A percentile compares a stretch with the other conserved stretches of the same genome.
Conservation (phyloP, 2,329 filamentous ascomycete genomes). For the Aciculosporium take region DNA sequence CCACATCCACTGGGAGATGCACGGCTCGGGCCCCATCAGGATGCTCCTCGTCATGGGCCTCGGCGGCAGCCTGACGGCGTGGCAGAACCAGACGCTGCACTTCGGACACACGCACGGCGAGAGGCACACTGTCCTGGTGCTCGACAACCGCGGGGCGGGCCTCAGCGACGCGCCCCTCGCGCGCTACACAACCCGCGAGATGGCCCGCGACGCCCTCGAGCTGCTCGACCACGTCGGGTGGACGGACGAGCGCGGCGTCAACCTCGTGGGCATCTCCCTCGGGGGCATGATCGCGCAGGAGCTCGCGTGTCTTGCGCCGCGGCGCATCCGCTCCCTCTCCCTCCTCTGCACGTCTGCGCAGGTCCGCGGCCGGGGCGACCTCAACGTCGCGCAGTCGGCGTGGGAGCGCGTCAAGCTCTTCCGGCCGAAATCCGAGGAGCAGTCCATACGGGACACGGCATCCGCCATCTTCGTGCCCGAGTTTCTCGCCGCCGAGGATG, state of each 20-base stretch:
- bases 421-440: slow-evolving; percentile 57
- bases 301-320: slow-evolving; percentile 41
- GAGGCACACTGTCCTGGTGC: slow-evolving; percentile 57
- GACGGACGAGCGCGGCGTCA: slow-evolving; percentile 36
- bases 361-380: slow-evolving; percentile 46
- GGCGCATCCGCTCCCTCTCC: slow-evolving; percentile 39
- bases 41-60: slow-evolving; percentile 71
- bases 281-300: slow-evolving; percentile 91
- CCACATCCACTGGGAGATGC: slow-evolving; percentile 64
- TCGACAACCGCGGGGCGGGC: slow-evolving; percentile 80
- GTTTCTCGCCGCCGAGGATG: slow-evolving; percentile 46
- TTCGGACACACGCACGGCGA: slow-evolving; percentile 59
- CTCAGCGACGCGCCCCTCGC: slow-evolving; percentile 61
- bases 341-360: slow-evolving; percentile 48
- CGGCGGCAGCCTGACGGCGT: slow-evolving; percentile 50
- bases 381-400: slow-evolving; percentile 54
- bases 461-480: slow-evolving; percentile 48
- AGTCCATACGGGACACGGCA: slow-evolving; percentile 49
- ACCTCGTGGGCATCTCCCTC: slow-evolving; percentile 69
- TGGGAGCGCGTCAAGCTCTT: slow-evolving; percentile 39
- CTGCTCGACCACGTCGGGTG: slow-evolving; percentile 56
- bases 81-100: slow-evolving; percentile 72
- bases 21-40: slow-evolving; percentile 59
- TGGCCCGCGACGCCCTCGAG: slow-evolving; percentile 68
- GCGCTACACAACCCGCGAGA: slow-evolving; percentile 70